Evolutionary conservation across 2,329 filamentous ascomycete species (phyloP).

Genomic region (Fusarium avenaceum): DNA sequence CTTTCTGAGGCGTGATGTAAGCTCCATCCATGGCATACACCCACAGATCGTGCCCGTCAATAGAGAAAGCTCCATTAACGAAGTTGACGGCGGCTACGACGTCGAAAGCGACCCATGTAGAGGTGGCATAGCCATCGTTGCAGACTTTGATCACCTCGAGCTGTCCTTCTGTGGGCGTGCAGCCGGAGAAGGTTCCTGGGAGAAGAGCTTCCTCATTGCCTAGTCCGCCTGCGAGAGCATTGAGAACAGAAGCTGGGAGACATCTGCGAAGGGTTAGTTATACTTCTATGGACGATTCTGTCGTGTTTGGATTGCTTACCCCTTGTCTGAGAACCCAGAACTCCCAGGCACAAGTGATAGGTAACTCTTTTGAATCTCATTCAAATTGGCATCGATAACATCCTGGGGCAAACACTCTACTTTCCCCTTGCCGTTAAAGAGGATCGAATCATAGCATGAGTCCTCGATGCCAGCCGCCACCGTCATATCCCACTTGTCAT

Average conservation of each 20-base stretch:
- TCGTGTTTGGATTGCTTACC: constrained; percentile 43
- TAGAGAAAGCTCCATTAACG: constrained; percentile 59
- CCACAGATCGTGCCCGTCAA: constrained; percentile 67
- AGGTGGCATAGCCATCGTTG: constrained; percentile 28
- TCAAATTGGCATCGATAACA: constrained; percentile 58
- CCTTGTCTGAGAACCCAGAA: constrained; percentile 57
- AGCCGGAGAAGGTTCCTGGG: constrained; percentile 60
- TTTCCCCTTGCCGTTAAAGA: constrained; percentile 73
- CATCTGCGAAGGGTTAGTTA: constrained; percentile 40
- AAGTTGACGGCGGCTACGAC: constrained; percentile 67
- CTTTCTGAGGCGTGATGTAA: constrained; percentile 66
- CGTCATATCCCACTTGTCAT: constrained; percentile 61
- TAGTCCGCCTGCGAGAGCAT: constrained; percentile 52
- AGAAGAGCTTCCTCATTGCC: constrained; percentile 58
- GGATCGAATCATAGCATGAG: constrained; percentile 70
- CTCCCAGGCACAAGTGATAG: constrained; percentile 50
- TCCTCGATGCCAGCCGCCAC: constrained; percentile 61
- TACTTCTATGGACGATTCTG: rapidly evolving
- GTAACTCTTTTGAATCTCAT: constrained; percentile 50
- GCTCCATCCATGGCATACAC: constrained; percentile 68
- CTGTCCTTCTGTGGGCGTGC: constrained; percentile 60
- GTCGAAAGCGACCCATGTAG: constrained; percentile 66
- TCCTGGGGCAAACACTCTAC: constrained; percentile 64
- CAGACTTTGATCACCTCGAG: constrained; percentile 62
- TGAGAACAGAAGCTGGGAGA: constrained; percentile 54